Base-by-base conservation (phyloP, 805 yeast species). In the Helenozyma baotianmanensis region DNA sequence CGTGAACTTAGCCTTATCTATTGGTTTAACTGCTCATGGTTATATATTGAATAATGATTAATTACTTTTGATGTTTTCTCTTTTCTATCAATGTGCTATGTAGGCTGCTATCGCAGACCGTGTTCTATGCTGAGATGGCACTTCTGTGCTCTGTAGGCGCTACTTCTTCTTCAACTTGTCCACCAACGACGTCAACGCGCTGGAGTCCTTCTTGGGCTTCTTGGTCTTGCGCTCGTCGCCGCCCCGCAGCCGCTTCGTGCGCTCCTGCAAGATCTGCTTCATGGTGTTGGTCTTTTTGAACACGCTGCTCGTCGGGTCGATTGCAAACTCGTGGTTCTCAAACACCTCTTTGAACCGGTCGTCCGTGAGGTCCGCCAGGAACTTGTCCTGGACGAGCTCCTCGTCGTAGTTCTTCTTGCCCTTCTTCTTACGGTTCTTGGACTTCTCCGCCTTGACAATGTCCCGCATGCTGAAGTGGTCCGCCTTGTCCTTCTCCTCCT, bases 291-390 rank as follows among this genome's bases (percentile, higher is more conserved):
- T 89, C 59, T 81, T 78, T 64, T 84, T 88, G 69, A 76, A 90
- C 55, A 86, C 95, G n/a, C 94, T 83, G 51, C 72, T 78, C 14
- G 94, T 80, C 14, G 97, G 95, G 60, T 94, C 98, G 54, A 94
- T 88, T 9, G 96, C 96, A 60, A 78, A 92, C 41, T 82, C 92
- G 42, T 85, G 96, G 41, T 78, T 80, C 50, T 87, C 87, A 52
- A 81, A 86, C 43, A 88, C 68, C 44, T 82, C 94, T 29, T 72
- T 72, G 68, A 92, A 92, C 63, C 98, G 80, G 11, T 82, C 79
- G 68, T 92, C 98, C 25, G 68, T 66, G 50, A 85, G 74, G 50
- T 86, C 88, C 27, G 88, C 74, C 44, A 73, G 67, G 58, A 84
- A 80, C 18, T 58, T 62, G 29, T 65, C 76, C 39, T 64, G 75